Percentiles rank a stretch among this genome's conserved stretches.
phyloP scores from a whole-genome alignment of 2,329 filamentous ascomycete species.

The Calonectria pseudoreteaudii region DNA sequence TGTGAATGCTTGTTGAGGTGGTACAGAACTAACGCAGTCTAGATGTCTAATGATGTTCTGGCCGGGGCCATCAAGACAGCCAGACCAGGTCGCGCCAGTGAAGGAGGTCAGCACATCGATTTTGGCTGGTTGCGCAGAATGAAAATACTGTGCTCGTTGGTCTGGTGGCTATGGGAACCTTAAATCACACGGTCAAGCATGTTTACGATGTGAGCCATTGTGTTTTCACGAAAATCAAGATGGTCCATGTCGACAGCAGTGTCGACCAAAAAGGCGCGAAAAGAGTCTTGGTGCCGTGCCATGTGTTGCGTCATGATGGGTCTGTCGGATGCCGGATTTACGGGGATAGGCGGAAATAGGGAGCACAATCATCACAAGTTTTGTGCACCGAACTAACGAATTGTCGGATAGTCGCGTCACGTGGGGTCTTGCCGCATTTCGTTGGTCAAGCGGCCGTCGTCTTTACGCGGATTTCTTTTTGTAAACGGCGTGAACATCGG shows the following conservation, averaged over 20 bases:
- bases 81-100: too few species aligned
- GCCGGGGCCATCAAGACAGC: too few species aligned
- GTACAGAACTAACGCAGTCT: background rate
- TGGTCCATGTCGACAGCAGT: fast-evolving
- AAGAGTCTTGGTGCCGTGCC: background rate
- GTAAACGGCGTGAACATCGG: background rate
- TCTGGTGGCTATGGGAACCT: too few species aligned
- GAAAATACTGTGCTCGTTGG: too few species aligned
- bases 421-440: background rate
- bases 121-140: too few species aligned
- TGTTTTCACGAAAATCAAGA: background rate
- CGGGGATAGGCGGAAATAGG: background rate
- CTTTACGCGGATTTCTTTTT: background rate
- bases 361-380: background rate
- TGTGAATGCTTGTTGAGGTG: background rate
- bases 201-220: background rate
- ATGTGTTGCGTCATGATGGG: too few species aligned
- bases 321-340: background rate
- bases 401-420: background rate
- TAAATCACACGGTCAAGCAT: too few species aligned
- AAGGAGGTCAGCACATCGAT: too few species aligned
- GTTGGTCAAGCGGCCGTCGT: background rate
- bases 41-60: background rate
- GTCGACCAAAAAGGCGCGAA: background rate
- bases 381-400: background rate